phyloP scores from a whole-genome alignment of 2,329 filamentous ascomycete species.

The Ophiostoma sp. region DNA sequence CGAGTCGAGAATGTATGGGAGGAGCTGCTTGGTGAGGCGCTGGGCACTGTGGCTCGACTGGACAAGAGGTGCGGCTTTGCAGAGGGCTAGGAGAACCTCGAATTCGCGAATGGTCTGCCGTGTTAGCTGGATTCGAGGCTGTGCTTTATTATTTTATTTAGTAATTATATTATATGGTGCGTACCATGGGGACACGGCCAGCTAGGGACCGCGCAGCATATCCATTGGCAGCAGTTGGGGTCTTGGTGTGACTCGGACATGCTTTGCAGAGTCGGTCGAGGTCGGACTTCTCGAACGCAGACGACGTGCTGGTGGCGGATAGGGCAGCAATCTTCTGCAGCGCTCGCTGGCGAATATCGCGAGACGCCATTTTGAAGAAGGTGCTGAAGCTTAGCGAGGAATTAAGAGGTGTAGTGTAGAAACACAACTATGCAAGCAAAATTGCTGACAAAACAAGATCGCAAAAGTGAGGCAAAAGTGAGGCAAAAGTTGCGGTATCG shows the following conservation, averaged over 20 bases:
- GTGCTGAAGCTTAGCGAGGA: neutral
- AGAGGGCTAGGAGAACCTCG: conserved; percentile 84
- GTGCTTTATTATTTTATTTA: neutral
- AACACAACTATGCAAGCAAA: neutral
- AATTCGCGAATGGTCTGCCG: conserved; percentile 69
- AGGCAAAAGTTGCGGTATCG: neutral
- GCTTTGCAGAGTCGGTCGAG: conserved; percentile 58
- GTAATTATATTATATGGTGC: neutral
- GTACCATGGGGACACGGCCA: conserved; percentile 52
- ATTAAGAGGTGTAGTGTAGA: neutral
- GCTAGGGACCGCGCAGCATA: conserved; percentile 42
- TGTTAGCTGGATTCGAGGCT: neutral
- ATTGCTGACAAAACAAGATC: neutral
- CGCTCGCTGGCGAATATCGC: conserved; percentile 56
- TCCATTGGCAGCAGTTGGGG: conserved; percentile 46
- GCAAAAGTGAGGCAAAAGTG: neutral
- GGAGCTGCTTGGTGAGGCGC: conserved; percentile 70
- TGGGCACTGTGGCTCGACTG: conserved; percentile 66
- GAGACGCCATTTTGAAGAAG: conserved; percentile 39
- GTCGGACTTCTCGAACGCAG: conserved; percentile 57
- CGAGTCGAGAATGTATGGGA: conserved; percentile 79
- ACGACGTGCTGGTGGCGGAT: conserved; percentile 50
- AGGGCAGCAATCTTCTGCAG: conserved; percentile 61
- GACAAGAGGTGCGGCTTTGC: conserved; percentile 77
- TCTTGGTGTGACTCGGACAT: conserved; percentile 45